Evolutionary conservation across 768 basidiomycete genomes (phyloP), one percentile per base, ranked within the genome.

Genomic region (Amanita pallidorosea): DNA sequence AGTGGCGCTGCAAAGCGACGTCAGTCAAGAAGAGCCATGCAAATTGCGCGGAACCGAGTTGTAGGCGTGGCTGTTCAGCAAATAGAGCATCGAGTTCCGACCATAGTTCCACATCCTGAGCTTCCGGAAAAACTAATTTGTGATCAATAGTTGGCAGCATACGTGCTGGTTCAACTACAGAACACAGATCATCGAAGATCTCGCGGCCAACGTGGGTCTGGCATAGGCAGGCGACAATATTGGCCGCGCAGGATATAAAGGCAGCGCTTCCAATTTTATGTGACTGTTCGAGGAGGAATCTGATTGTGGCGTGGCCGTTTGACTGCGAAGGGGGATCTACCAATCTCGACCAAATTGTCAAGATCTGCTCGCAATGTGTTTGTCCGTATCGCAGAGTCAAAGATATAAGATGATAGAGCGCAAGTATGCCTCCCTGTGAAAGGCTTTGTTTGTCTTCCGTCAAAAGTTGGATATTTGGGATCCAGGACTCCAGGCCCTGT

Each of bases 231-330:
- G 90, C 85, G 18, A 95, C 77, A 47, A 94, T 80, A 55, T 83
- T 84, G 40, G 85, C 79, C 1, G 88, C 86, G 58, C 88, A 88
- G 40, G 71, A 72, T 53, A 95, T 77, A 64, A 89, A 94, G 13
- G 80, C 76, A 4, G 76, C 73, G 55, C 80, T 91, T 35, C 86
- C 83, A 38, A 93, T 83, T 63, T 85, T 87, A 55, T 85, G 81
- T 1, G 89, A 87, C 58, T 95, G 90, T 56, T 92, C 89, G 33
- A 95, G 70, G 2, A 97, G 70, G 65, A 91, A 97, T 27, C 84
- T 77, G 45, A 88, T 73, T 13, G 90, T 72, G 3, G 88, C 87
- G 49, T 83, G 85, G 1, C 87, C 86, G 54, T 92, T 91, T 20
- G 76, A 72, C 49, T 81, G 74, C 56, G 81, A 72, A 22, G 84